Evolutionary conservation across 257 asterid species (phyloP), one percentile per base, ranked within the genome.

Genomic region (Fraxinus americana): DNA sequence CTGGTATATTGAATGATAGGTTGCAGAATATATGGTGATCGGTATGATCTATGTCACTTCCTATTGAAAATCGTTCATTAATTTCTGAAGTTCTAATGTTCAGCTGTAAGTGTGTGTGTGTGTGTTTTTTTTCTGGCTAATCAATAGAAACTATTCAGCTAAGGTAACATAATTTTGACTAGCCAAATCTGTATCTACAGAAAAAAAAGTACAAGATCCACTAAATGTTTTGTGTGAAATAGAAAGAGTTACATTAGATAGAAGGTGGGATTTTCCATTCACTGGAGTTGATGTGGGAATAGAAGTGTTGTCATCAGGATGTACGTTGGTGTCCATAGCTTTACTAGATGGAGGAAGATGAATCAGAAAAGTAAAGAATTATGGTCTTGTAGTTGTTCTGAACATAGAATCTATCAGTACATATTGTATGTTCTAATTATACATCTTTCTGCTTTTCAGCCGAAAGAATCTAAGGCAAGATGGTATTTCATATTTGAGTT

Each of bases 231-330:
- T 38, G 11, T 2, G n/a, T 13, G 54, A 39, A 61, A 63, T 43
- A 70, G 38, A 29, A 35, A 34, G 30, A 67, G 36, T 84, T 78
- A 78, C 83, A 29, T 76, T 72, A 79, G 79, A 8, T 34, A 34
- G 10, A 54, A 48, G 78, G 41, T 77, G 65, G 45, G 69, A 72
- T 7, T 38, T 38, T 38, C 43, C 43, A 38, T 38, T 38, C 41
- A 36, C 10, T 36, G 41, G 41, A 36, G 43, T 38, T 38, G 43
- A 38, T 38, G 43, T 38, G 11, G 43, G 11, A 38, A 38, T 38
- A 38, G 43, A 38, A 38, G 43, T 38, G 74, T 79, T 59, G 66
- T 79, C 74, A 7, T 84, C 82, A 38, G 43, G 43, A 7, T 38
- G 43, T 38, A 7, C 11, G 11, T 38, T 38, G 43, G 43, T 38